Evolutionary conservation across 2,329 filamentous ascomycete genomes (phyloP), one percentile per base, ranked within the genome.

Genomic region (Pestalotiopsis sp.): DNA sequence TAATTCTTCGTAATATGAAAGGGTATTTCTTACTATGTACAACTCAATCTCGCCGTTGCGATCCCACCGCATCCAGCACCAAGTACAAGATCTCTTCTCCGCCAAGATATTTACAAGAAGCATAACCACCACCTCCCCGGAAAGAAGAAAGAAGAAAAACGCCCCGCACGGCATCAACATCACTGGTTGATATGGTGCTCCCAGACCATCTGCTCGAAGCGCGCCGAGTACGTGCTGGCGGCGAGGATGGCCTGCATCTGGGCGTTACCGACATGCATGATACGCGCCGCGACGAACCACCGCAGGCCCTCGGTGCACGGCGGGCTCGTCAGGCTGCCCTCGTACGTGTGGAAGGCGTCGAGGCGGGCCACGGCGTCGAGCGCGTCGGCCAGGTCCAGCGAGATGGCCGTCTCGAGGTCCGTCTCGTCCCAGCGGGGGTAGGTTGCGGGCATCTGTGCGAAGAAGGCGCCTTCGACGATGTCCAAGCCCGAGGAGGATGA

Each of bases 171-270:
- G 27, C 45, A 6, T 39, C 2, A 2, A 23, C 14, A 61, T 63
- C 14, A 39, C 38, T 63, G 14, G 27, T 85, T 84, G 70, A 84
- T 80, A 5, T 78, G 76, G 74, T 86, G 84, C 70, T 79, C 75
- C 84, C 84, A 86, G 27, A 84, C 80, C 70, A 82, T 76, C 74
- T 85, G 83, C 72, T 83, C 80, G 5, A 77, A 76, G 63, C 84
- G 78, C 4, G 83, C 82, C 63, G 78, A 81, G 70, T 81, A 86
- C 1, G 82, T 82, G 69, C 82, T 82, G 9, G 81, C 81, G 38
- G 78, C 77, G 58, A 86, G 74, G 65, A 86, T 81, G 20, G 73
- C 78, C 71, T 82, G 78, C 84, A 86, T 86, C 78, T 87, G 84
- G 67, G 78, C 73, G 14, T 81, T 78, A n/a, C 81, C 79, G 3